Evolutionary conservation across 1,284 basidiomycete genomes (phyloP).

Genomic region (Rugiboletus extremiorientalis): DNA sequence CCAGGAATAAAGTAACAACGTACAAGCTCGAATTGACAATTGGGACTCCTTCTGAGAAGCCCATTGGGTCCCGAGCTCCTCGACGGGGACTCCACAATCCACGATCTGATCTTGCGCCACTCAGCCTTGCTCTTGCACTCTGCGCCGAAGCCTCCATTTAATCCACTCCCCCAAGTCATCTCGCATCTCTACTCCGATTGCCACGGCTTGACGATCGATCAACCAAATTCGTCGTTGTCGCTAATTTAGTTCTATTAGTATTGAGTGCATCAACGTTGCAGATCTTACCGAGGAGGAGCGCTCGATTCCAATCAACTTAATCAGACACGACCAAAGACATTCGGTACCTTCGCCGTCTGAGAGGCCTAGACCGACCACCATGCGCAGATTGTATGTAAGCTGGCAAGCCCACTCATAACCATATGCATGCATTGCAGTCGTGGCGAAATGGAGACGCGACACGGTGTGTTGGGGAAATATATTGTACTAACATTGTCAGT

Average conservation of each 20-base stretch:
- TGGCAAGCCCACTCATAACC: too few relatives aligned
- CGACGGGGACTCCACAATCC: neutral
- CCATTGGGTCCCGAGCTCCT: slow-evolving; percentile 20
- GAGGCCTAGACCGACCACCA: too few relatives aligned
- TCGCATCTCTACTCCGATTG: neutral
- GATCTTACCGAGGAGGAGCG: neutral
- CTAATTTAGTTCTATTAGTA: neutral
- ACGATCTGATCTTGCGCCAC: neutral
- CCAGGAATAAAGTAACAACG: neutral
- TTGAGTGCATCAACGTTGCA: neutral
- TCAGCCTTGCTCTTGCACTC: neutral
- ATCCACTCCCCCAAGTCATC: neutral
- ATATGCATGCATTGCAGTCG: too few relatives aligned
- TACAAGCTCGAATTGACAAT: neutral
- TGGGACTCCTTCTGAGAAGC: neutral
- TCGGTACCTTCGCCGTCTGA: too few relatives aligned
- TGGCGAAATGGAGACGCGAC: neutral
- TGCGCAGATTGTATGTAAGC: too few relatives aligned
- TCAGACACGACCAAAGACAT: too few relatives aligned
- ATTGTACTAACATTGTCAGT: neutral
- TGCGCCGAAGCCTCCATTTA: neutral
- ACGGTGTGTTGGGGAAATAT: neutral
- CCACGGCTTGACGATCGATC: neutral
- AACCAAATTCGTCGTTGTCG: neutral
- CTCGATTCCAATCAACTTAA: neutral